Evolutionary conservation across 371 early-diverging fungal species (phyloP).

Genomic region (Choanephora cucurbitarum): DNA sequence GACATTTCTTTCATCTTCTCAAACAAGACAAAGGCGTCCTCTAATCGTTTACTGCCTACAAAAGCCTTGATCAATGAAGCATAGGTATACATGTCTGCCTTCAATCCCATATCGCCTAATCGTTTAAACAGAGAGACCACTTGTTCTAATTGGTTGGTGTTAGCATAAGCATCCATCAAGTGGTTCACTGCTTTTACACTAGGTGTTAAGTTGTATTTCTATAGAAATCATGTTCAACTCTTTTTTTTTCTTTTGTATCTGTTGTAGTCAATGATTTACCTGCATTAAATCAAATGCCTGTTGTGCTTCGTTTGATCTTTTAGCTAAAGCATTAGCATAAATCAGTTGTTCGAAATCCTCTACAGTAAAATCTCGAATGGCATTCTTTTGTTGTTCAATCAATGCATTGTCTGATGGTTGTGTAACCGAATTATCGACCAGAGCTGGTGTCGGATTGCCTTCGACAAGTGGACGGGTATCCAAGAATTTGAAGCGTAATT

Average conservation of each 20-base stretch:
- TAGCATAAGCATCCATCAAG: conserved; percentile 82
- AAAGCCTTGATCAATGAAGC: conserved; percentile 75
- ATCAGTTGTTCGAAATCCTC: conserved; percentile 56
- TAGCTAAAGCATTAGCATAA: conserved; percentile 72
- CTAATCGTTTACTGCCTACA: conserved; percentile 54
- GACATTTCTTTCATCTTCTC: conserved; percentile 66
- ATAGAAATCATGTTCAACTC: background rate
- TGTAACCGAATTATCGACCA: background rate
- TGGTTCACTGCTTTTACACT: conserved; percentile 69
- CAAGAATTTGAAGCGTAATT: conserved; percentile 42
- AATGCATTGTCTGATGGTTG: background rate
- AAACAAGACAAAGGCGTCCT: conserved; percentile 76
- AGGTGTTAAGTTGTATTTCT: conserved; percentile 62
- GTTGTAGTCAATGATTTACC: background rate
- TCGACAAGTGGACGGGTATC: conserved; percentile 34
- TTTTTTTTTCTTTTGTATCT: background rate
- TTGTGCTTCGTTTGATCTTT: conserved; percentile 70
- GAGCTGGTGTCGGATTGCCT: background rate
- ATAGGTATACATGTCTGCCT: conserved; percentile 69
- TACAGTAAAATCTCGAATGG: conserved; percentile 1
- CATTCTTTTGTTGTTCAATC: background rate
- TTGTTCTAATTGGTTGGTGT: conserved; percentile 61
- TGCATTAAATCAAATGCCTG: conserved; percentile 69
- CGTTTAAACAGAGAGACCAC: conserved; percentile 59
- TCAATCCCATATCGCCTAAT: conserved; percentile 44